Conservation (phyloP, 306 rosid species). For the Fagus sylvatica region DNA sequence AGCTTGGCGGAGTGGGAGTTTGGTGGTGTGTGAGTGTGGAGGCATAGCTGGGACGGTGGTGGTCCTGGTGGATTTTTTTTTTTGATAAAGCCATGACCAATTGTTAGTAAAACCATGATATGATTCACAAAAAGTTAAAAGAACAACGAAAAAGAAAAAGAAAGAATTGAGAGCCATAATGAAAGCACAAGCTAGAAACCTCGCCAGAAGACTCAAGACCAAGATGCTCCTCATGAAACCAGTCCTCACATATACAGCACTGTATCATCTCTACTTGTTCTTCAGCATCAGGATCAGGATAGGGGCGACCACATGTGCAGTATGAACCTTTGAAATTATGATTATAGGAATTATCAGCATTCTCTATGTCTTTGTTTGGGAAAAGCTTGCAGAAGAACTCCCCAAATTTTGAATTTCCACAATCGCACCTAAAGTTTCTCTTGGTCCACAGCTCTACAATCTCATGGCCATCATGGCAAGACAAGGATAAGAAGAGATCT, state of each 20-base stretch:
- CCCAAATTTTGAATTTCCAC: constrained; percentile 98
- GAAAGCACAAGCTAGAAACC: constrained; percentile 53
- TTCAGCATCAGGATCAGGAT: constrained; percentile 92
- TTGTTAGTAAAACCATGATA: not conserved
- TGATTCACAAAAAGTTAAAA: not conserved
- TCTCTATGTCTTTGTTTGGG: constrained; percentile 79
- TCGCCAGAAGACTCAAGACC: constrained; percentile 77
- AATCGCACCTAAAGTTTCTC: constrained; percentile 91
- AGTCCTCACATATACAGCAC: constrained; percentile 94
- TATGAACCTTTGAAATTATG: constrained; percentile 91
- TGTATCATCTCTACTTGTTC: constrained; percentile 97
- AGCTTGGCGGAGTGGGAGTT: too few species aligned
- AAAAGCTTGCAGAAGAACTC: constrained; percentile 77
- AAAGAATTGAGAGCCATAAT: constrained; percentile 4
- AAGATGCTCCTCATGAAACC: constrained; percentile 99
- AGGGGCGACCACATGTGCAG: constrained; percentile 90
- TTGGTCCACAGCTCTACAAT: constrained; percentile 98
- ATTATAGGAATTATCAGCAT: constrained; percentile 69
- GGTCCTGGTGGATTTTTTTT: too few species aligned
- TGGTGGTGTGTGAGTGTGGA: too few species aligned
- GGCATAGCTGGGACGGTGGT: too few species aligned
- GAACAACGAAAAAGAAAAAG: constrained; percentile 3
- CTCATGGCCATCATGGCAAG: constrained; percentile 99
- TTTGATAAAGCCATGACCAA: too few species aligned
- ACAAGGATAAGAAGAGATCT: too few species aligned